phyloP scores from a whole-genome alignment of 441 rosid genomes.

The Jatropha multifida region DNA sequence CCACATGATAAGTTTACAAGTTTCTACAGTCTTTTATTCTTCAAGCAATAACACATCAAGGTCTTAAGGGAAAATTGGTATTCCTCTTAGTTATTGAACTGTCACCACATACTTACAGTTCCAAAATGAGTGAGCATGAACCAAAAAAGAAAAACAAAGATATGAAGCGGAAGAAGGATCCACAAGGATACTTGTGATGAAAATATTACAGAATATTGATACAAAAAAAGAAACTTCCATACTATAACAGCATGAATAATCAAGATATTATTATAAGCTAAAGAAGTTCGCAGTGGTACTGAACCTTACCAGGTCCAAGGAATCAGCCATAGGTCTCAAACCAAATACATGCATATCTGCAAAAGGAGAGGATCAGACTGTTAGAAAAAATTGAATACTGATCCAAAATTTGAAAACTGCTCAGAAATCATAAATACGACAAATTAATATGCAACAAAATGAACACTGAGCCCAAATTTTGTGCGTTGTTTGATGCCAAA shows the following conservation, averaged over 20 bases:
- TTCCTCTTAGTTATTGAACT: background rate
- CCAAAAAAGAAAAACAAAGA: too few species aligned
- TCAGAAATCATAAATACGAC: background rate
- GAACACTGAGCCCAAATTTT: background rate
- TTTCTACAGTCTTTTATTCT: background rate
- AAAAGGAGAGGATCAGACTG: constrained; percentile 21
- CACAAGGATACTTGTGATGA: background rate
- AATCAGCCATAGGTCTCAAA: constrained; percentile 59
- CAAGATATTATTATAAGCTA: background rate
- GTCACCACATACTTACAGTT: background rate
- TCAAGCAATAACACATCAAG: background rate
- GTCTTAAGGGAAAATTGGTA: background rate
- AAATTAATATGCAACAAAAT: background rate
- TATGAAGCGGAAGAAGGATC: background rate
- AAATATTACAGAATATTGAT: background rate
- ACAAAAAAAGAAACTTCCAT: background rate
- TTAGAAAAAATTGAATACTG: constrained; percentile 9
- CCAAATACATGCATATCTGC: constrained; percentile 77
- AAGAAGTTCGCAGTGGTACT: background rate
- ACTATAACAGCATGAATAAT: background rate
- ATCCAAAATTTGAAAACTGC: constrained; percentile 1
- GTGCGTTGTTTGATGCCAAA: background rate
- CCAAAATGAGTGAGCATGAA: too few species aligned
- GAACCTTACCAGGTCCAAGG: constrained; percentile 56
- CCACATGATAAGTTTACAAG: background rate